Evolutionary conservation across 2,329 filamentous ascomycete genomes (phyloP), one percentile per base, ranked within the genome.

Genomic region (Fusarium albosuccineum): DNA sequence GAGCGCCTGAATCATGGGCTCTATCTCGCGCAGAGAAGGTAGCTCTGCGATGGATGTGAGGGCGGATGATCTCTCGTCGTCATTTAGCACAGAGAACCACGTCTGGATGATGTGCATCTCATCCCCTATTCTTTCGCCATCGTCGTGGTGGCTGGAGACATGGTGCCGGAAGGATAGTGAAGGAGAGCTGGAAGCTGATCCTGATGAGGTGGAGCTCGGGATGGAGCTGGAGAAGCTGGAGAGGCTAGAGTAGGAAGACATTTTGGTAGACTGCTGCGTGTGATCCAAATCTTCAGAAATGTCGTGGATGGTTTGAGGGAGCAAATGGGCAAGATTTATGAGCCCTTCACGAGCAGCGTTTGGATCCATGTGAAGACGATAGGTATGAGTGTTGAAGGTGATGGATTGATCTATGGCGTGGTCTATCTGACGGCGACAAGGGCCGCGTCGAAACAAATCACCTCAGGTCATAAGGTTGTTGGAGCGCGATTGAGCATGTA

Each of bases 401-500:
- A 46, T 67, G 50, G 66, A 70, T 72, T 67, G 58, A 70, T 71
- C 54, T 54, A 59, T 72, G 70, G 70, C 62, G 70, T 73, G 70
- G 70, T 69, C 39, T 50, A 53, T 63, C 70, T 70, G 64, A 62
- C 61, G 63, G 66, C 58, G 67, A 62, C 61, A 50, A 59, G 66
- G 62, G 66, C 60, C 36, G 52, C 48, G 40, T 66, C 53, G 62
- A 57, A 60, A 58, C 60, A 70, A 68, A 71, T 71, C 68, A 68
- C 70, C 70, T 68, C 62, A 71, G 60, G 56, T 66, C 70, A 67
- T 64, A 62, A 70, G 70, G 58, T 65, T 58, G 59, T 69, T 64
- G 66, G 70, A 72, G 70, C 64, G 70, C 57, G 52, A 72, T 72
- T 71, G 70, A 72, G 70, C 70, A 72, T 60, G 52, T 72, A 73